Base-by-base conservation (phyloP, 2,329 filamentous ascomycete species). In the Clonostachys solani region DNA sequence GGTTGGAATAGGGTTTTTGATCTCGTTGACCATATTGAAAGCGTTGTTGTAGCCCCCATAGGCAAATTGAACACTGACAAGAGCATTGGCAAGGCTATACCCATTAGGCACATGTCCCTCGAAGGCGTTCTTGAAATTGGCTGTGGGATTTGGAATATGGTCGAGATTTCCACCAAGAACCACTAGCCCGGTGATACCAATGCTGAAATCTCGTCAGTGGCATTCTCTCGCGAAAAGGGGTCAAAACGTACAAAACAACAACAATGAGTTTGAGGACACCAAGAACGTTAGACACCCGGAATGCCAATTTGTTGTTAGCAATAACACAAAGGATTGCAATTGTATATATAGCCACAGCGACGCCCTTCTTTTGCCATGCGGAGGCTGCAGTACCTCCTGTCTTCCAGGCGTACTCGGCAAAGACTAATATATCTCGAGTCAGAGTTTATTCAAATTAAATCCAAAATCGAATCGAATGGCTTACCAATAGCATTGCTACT, bases 31-130 rank as follows among this genome's bases (percentile, higher is more conserved):
- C 2, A 83, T 80, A 49, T 84, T 83, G 60, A 82, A 83, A 34
- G 79, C 79, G 47, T 82, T 83, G 55, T 81, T 77, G 80, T 79
- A 85, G 5, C 81, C 81, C 53, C 78, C 79, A 64, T 82, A 84
- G 15, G 74, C 78, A 64, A 83, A 82, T 13, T 82, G 68, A 47
- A 83, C 77, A 29, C 75, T 75, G 5, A 84, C 66, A 12, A 84
- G 65, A 0, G 80, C 79, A 4, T 76, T 80, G 3, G 77, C 75
- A 4, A 70, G 70, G 13, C 74, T 67, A 45, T 75, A 76, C 0
- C 69, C 66, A 5, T 72, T 60, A 23, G 45, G 50, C 0, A 65
- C 60, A 0, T 62, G 64, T 1, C 68, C 69, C 0, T 62, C 58
- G 54, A 83, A 83, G 0, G 78, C 74, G 44, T 80, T 68, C 48